Conservation (phyloP, 2,329 filamentous ascomycete species). For the Cladophialophora psammophila region DNA sequence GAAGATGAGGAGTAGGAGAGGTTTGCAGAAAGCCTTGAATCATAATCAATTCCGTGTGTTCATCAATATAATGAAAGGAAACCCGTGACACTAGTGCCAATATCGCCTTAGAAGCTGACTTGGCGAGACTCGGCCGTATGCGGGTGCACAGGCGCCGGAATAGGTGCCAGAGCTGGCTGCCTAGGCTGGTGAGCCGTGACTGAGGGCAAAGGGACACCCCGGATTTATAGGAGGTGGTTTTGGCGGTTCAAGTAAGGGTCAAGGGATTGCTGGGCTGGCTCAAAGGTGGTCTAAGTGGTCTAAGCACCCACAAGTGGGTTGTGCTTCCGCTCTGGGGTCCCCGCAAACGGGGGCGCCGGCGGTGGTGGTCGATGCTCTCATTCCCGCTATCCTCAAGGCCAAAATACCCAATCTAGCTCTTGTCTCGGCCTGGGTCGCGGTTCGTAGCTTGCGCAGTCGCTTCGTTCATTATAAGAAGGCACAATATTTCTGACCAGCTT, state of each 20-base stretch:
- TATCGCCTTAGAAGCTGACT: too few relatives aligned
- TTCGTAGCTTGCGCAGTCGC: not conserved
- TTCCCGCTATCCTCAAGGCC: not conserved
- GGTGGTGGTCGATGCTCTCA: too few relatives aligned
- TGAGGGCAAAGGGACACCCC: not conserved
- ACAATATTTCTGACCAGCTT: not conserved
- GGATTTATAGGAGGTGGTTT: not conserved
- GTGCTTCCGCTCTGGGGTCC: not conserved
- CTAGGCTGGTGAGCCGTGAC: not conserved
- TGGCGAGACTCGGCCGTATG: too few relatives aligned
- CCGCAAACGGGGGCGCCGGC: not conserved
- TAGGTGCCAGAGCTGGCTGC: not conserved
- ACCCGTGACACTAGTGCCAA: too few relatives aligned
- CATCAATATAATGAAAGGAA: too few relatives aligned
- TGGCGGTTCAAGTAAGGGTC: not conserved
- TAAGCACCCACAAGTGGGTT: not conserved
- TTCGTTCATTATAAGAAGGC: not conserved
- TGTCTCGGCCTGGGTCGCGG: not conserved
- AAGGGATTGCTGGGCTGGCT: not conserved
- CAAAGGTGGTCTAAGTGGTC: not conserved
- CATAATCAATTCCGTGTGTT: too few relatives aligned
- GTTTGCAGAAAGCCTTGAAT: too few relatives aligned
- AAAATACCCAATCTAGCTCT: not conserved
- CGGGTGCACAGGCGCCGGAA: not conserved
- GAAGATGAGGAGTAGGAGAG: too few relatives aligned